A percentile compares a stretch with the other conserved stretches of the same genome.
phyloP scores from a whole-genome alignment of 331 rosid genomes.

The Prunus yedoensis region DNA sequence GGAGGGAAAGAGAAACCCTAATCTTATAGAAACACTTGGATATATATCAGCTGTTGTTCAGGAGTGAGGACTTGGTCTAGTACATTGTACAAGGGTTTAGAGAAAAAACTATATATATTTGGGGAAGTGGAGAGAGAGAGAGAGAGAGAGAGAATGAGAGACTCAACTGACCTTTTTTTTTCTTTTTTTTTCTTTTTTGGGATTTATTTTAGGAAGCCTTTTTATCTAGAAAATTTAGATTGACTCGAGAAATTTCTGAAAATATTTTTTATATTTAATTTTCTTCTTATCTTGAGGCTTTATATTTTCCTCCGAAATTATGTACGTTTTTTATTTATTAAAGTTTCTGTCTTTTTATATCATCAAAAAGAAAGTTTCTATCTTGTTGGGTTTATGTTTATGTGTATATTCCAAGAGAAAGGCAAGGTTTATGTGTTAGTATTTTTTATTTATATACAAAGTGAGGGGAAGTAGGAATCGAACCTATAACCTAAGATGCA shows the following conservation, averaged over 20 bases:
- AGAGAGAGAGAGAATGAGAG: background rate
- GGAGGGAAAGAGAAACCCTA: conserved; percentile 44
- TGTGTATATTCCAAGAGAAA: background rate
- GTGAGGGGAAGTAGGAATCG: too few species aligned
- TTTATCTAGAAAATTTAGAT: background rate
- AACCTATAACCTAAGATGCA: too few species aligned
- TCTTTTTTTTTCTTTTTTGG: background rate
- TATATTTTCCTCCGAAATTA: background rate
- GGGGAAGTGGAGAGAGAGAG: background rate
- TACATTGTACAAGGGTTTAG: background rate
- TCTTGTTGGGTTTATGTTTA: background rate
- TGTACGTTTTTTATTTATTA: too few species aligned
- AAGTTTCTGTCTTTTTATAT: too few species aligned
- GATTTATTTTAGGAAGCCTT: background rate
- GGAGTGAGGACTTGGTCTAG: conserved; percentile 1
- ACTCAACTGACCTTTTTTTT: too few species aligned
- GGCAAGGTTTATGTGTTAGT: background rate
- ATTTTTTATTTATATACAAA: too few species aligned
- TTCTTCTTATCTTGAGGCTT: too few species aligned
- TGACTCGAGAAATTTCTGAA: too few species aligned
- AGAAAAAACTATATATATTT: background rate
- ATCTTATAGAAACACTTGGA: background rate
- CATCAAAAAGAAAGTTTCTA: too few species aligned
- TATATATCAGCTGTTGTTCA: background rate
- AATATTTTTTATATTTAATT: too few species aligned